Base-by-base conservation (phyloP, 495 filamentous ascomycete species). In the Podospora fimiseda region DNA sequence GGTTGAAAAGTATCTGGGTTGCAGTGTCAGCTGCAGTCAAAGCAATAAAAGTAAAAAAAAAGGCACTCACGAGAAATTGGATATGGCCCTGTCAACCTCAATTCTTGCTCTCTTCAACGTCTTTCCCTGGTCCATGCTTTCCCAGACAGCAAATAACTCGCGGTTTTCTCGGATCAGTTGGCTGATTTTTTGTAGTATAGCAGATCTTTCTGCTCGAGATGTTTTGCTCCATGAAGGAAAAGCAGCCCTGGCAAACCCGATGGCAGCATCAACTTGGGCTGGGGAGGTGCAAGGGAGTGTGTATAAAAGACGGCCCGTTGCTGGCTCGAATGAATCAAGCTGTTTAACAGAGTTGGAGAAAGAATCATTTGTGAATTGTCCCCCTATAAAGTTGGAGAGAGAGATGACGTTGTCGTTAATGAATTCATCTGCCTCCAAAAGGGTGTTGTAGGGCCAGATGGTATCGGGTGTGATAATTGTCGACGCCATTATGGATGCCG, bases 51-150 rank as follows among this genome's bases (percentile, higher is more conserved):
- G 30, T 1, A n/a, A 50, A 33, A 33, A 33, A 6, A 6, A 33
- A 11, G 5, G 11, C 11, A 33, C 59, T 48, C 20, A 62, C 62
- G 54, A 52, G 43, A 65, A 65, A 49, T 65, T 62, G 5, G 62
- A 50, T 14, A 60, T 55, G 1, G 62, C 62, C 24, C 62, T 39
- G 15, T 62, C 60, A 2, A 62, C 57, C 24, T 65, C 62, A 16
- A 62, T 36, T 22, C 60, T 48, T 0, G 62, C 62, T 19, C 62
- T 41, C 20, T 62, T 57, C 9, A 65, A 3, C 14, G 57, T 62
- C 53, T 65, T 65, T 5, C 62, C 62, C 27, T 65, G 62, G 21
- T 65, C 60, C 19, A 65, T 58, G 37, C 60, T 62, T 41, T 65
- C 62, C 62, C 62, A 65, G n/a, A 60, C 60, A n/a, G 62, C 62